Evolutionary conservation across 345 rosid genomes (phyloP).

Genomic region (Hypericum androsaemum): DNA sequence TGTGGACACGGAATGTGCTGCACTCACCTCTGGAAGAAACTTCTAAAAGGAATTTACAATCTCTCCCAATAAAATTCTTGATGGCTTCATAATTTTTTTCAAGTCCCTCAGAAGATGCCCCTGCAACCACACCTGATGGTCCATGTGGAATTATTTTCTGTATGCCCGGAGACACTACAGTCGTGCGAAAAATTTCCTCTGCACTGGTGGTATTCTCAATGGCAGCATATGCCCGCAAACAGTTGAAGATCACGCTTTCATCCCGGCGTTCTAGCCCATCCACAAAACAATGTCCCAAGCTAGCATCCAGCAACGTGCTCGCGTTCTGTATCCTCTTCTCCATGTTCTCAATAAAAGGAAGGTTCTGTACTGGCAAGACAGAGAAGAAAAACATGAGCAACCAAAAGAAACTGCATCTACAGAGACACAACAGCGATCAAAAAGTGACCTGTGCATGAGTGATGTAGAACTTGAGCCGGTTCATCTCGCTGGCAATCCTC

Average conservation of each 20-base stretch:
- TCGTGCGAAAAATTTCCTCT: slow-evolving; percentile 78
- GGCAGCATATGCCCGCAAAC: slow-evolving; percentile 94
- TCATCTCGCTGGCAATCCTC: slow-evolving; percentile 97
- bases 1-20: no score
- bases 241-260: slow-evolving; percentile 85
- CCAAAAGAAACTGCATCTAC: not conserved
- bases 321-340: slow-evolving; percentile 94
- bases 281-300: slow-evolving; percentile 90
- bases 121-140: slow-evolving; percentile 33
- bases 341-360: slow-evolving; percentile 94
- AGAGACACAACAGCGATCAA: slow-evolving; percentile 12
- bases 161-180: slow-evolving; percentile 61
- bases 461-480: slow-evolving; percentile 80
- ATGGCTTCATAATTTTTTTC: slow-evolving; percentile 67
- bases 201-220: slow-evolving; percentile 67
- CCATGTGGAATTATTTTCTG: slow-evolving; percentile 58
- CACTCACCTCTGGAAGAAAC: slow-evolving; percentile 70
- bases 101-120: slow-evolving; percentile 58
- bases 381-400: slow-evolving; percentile 42
- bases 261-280: slow-evolving; percentile 83
- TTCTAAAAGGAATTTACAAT: slow-evolving; percentile 78
- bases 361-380: slow-evolving; percentile 89
- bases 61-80: slow-evolving; percentile 49
- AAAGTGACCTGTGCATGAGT: slow-evolving; percentile 90
- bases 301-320: slow-evolving; percentile 72